These are phyloP conservation scores for Suillus decipiens DNA, from an alignment of 768 basidiomycete genomes.

Conservation along the genomic window DNA sequence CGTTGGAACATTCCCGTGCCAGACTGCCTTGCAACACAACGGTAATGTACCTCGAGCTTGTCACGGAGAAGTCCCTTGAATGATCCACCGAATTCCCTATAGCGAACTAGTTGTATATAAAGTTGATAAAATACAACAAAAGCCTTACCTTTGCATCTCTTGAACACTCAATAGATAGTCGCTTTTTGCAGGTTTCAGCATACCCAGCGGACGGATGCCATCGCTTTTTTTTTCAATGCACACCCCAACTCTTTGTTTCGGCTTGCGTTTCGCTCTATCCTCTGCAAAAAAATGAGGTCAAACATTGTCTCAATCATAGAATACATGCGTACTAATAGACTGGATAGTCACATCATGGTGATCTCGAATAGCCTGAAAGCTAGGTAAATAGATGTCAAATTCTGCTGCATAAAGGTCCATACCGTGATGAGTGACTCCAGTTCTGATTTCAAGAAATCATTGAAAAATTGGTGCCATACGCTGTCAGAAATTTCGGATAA, in stretches of 20 bases:
- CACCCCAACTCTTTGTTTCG: not conserved
- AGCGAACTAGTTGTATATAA: not conserved
- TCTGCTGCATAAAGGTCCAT: not conserved
- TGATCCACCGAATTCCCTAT: not conserved
- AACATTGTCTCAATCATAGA: not conserved
- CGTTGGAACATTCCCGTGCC: slow-evolving; percentile 6
- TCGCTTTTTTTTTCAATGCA: not conserved
- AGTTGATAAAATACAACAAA: not conserved
- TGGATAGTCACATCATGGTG: not conserved
- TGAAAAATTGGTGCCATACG: not conserved
- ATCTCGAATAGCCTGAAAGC: not conserved
- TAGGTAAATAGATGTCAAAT: not conserved
- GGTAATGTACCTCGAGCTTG: not conserved
- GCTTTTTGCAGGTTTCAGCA: not conserved
- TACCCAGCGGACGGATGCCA: not conserved
- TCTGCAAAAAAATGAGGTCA: not conserved
- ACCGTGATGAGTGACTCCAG: not conserved
- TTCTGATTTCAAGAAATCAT: not conserved
- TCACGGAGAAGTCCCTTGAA: not conserved
- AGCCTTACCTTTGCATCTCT: not conserved
- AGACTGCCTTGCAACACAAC: not conserved
- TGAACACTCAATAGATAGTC: not conserved
- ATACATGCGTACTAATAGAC: not conserved
- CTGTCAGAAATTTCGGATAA: not conserved
- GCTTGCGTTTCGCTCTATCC: not conserved